Conservation (phyloP, 495 filamentous ascomycete genomes). For the Talaromyces ruber region DNA sequence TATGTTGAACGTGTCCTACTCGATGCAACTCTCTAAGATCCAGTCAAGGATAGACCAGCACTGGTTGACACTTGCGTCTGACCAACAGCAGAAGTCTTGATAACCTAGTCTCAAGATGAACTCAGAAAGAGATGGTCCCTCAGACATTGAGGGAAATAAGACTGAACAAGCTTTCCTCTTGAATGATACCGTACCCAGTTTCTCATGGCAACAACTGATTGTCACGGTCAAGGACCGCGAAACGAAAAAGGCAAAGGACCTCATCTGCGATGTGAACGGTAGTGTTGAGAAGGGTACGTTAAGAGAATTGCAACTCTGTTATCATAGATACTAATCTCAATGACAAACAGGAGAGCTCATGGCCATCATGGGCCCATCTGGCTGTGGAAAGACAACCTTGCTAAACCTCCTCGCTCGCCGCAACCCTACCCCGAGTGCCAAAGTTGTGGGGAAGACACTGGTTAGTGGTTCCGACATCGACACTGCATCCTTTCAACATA, state of each 20-base stretch:
- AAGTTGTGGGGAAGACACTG: constrained; percentile 37
- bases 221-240: constrained; percentile 63
- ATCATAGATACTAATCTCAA: constrained; percentile 9
- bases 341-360: constrained; percentile 53
- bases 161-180: constrained; percentile 15
- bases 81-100: not conserved
- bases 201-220: constrained; percentile 53
- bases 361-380: constrained; percentile 70
- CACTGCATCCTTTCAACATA: constrained; percentile 23
- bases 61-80: not conserved
- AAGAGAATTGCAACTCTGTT: not conserved
- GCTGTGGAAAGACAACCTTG: constrained; percentile 71
- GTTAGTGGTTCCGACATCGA: constrained; percentile 47
- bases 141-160: not conserved
- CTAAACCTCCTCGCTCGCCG: constrained; percentile 65
- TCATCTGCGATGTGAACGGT: constrained; percentile 27
- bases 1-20: not conserved
- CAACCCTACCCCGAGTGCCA: constrained; percentile 34
- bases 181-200: constrained; percentile 34
- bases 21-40: not conserved
- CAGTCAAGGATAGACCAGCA: not conserved
- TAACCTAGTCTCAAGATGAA: not conserved
- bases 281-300: constrained; percentile 21
- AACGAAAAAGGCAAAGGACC: constrained; percentile 44
- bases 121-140: not conserved